Evolutionary conservation across 2,329 filamentous ascomycete species (phyloP), one percentile per base, ranked within the genome.

Genomic region (Scedosporium dehoogii): DNA sequence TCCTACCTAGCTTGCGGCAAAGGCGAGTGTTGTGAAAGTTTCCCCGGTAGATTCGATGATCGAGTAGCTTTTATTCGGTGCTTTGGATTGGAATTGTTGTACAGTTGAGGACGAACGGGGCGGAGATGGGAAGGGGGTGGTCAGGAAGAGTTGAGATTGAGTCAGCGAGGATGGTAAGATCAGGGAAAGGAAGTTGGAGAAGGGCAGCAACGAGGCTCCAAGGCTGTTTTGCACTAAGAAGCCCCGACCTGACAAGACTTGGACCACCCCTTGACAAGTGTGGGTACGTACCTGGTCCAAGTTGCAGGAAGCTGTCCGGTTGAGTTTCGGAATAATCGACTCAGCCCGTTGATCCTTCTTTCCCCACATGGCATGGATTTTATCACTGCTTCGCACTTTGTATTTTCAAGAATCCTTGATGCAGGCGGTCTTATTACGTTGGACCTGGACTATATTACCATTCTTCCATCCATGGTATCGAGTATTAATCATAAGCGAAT

Each of bases 141-240:
- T 16, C 6, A 48, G 1, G 16, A n/a, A n/a, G n/a, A n/a, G n/a
- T 48, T 10, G 44, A 48, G 18, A n/a, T 38, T 48, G 44, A 48
- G 44, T 48, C 44, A n/a, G 44, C 4, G 44, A 48, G 44, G 44
- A 48, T 48, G 44, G 44, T 48, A 48, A 48, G 18, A 48, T 23
- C 18, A 48, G 58, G 58, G 25, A 29, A n/a, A 29, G 12, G 44
- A 60, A 55, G 51, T 55, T 55, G n/a, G 51, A 25, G 51, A 55
- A 61, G 59, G 59, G 59, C 46, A 61, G 29, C 46, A 55, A 61
- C 59, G 21, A 61, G 59, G 59, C 59, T 23, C 53, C 48, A 25
- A 56, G 33, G 48, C 59, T 48, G 59, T 29, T 60, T 60, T 60
- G 59, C 59, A 41, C 42, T 53, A 51, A 60, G 59, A 46, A 27